Base-by-base conservation (phyloP, 2,329 filamentous ascomycete species). In the Endoconidiophora polonica region DNA sequence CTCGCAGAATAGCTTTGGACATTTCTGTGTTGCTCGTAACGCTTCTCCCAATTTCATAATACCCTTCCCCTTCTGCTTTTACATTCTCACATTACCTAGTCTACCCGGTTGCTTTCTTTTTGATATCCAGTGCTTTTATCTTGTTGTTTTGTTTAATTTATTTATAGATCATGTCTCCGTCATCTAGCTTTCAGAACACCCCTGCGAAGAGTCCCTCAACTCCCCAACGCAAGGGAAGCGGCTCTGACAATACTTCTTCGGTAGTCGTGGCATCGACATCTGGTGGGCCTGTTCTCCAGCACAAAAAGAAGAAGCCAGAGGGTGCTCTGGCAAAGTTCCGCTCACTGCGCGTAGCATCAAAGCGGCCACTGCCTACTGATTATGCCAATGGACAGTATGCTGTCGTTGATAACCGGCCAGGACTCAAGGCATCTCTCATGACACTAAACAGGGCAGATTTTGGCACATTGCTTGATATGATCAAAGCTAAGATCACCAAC, bases 401-500 rank as follows among this genome's bases (percentile, higher is more conserved):
- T 3, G 58, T 60, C 5, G 60, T 67, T 1, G 64, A 65, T n/a
- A 66, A 68, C 55, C 68, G 72, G 12, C 71, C 71, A 0, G 69
- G 71, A 1, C 56, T 80, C 36, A 65, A 67, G 53, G 63, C 72
- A 45, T 81, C 85, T 57, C 56, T 85, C 45, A 75, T 68, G 55
- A 63, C 71, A 4, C 61, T 86, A 18, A 61, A 71, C 16, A 33
- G 14, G 33, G 29, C 63, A 68, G 81, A 86, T 56, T 60, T 82
- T 42, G 72, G 73, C 57, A 84, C 81, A 0, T 65, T 86, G 16
- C 62, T 74, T 42, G 68, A 74, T 4, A 64, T 86, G 37, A 66
- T 85, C 52, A 71, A 73, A 49, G 70, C 66, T 54, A 79, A 84
- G 62, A 62, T 79, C 29, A 79, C 75, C 56, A 79, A 81, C 1